Evolutionary conservation across 345 rosid species (phyloP), one percentile per base, ranked within the genome.

Genomic region (Populus simonii): DNA sequence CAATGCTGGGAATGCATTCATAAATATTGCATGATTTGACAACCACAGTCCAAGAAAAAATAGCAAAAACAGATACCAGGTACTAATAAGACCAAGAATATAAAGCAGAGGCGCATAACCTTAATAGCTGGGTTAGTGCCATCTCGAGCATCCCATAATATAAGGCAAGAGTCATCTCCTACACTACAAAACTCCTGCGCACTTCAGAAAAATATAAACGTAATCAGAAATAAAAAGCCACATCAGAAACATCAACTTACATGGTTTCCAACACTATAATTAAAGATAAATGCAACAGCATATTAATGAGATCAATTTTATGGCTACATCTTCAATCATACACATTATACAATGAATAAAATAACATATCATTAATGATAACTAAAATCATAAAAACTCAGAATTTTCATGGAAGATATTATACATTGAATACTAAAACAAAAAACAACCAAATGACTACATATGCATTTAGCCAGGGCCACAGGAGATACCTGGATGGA

Each of bases 101-200:
- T 23, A 36, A 17, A 43, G n/a, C 20, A 43, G 41, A 39, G 35
- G 35, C 25, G 23, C 15, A 33, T 45, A 70, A 94, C 99, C 98
- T 96, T 96, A 25, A 90, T 81, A 72, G 84, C 84, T 51, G 98
- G 99, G 83, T 86, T 86, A 63, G 92, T 83, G 69, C 99, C 99
- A 75, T 84, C 84, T 66, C 99, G 96, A 59, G 96, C 97, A 96
- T 94, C 98, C 99, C 99, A 96, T 17, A 96, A 81, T 83, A 96
- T 94, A 74, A 96, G 99, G 89, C 99, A 92, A 80, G 99, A 91
- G 86, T 96, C 99, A 82, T 96, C 99, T 81, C 98, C 98, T 47
- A 96, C 99, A 63, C 99, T 96, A 84, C 98, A 92, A 82, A 96
- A 96, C 81, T 96, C 99, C 88, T 90, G 98, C 3, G 90, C 97